Evolutionary conservation across 768 basidiomycete species (phyloP).

Genomic region (Pleurotus tuber-regium): DNA sequence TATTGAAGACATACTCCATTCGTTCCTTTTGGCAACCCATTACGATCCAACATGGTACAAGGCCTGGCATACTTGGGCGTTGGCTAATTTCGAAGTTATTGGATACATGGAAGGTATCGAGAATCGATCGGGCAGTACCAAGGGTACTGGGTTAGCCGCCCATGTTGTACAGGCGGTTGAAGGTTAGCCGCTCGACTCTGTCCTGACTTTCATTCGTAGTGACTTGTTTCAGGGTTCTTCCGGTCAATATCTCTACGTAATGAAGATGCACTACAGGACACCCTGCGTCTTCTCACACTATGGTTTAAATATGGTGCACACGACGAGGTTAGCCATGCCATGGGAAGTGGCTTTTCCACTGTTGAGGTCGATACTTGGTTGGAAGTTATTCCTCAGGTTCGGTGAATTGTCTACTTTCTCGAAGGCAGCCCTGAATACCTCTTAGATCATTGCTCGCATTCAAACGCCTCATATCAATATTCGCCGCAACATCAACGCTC

Average conservation of each 20-base stretch:
- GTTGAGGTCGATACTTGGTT: slow-evolving; percentile 98
- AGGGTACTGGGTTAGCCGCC: slow-evolving; percentile 61
- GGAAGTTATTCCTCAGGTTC: slow-evolving; percentile 95
- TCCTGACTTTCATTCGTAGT: neutral
- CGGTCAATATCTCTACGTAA: slow-evolving; percentile 88
- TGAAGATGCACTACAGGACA: slow-evolving; percentile 92
- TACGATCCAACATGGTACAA: slow-evolving; percentile 98
- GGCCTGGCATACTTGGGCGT: slow-evolving; percentile 98
- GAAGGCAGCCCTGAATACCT: neutral
- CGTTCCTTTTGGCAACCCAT: slow-evolving; percentile 84
- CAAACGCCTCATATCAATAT: slow-evolving; percentile 91
- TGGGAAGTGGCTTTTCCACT: slow-evolving; percentile 80
- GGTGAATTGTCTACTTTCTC: slow-evolving; percentile 10
- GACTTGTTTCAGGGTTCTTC: slow-evolving; percentile 72
- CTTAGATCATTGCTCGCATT: slow-evolving; percentile 94
- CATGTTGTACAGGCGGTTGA: slow-evolving; percentile 94
- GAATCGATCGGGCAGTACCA: slow-evolving; percentile 52
- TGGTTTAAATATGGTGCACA: slow-evolving; percentile 98
- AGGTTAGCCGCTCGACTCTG: slow-evolving; percentile 42
- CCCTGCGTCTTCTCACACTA: slow-evolving; percentile 84
- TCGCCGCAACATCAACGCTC: slow-evolving; percentile 81
- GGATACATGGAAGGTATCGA: slow-evolving; percentile 73
- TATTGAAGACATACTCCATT: slow-evolving; percentile 76
- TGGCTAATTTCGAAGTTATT: slow-evolving; percentile 95
- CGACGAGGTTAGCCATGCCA: slow-evolving; percentile 85